Evolutionary conservation across 768 basidiomycete genomes (phyloP).

Genomic region (Calocera cornea): DNA sequence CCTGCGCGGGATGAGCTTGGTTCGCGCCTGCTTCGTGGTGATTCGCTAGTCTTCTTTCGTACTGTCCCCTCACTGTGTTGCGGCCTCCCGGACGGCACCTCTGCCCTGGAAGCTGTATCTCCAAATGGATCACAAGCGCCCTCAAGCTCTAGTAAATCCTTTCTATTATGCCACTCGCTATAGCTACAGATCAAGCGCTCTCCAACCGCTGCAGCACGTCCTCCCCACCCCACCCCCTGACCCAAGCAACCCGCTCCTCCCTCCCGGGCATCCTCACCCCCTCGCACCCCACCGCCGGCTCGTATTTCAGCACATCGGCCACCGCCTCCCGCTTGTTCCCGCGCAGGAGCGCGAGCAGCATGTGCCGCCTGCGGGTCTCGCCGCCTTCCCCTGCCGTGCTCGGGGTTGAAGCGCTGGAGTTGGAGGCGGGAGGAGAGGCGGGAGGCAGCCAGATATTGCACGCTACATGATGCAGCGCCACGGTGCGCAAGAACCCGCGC

Average conservation of each 20-base stretch:
- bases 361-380: background rate
- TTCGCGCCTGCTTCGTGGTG: too few relatives aligned
- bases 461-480: conserved; percentile 71
- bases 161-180: too few relatives aligned
- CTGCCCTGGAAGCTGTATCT: too few relatives aligned
- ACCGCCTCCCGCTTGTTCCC: background rate
- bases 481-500: conserved; percentile 46
- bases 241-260: background rate
- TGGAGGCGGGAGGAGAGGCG: background rate
- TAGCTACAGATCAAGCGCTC: background rate
- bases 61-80: too few relatives aligned
- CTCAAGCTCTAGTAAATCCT: too few relatives aligned
- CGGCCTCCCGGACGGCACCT: too few relatives aligned
- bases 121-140: too few relatives aligned
- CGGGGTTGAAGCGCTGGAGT: background rate
- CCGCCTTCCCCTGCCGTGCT: background rate
- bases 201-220: background rate
- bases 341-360: background rate
- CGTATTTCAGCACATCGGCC: background rate
- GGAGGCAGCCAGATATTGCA: conserved; percentile 46
- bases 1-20: too few relatives aligned
- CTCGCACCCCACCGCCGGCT: background rate
- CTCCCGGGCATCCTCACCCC: background rate
- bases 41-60: too few relatives aligned
- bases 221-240: background rate